These are phyloP conservation scores for Phaeodactylum tricornutum DNA, from an alignment of 108 stramenopile species.

Conservation along the genomic window DNA sequence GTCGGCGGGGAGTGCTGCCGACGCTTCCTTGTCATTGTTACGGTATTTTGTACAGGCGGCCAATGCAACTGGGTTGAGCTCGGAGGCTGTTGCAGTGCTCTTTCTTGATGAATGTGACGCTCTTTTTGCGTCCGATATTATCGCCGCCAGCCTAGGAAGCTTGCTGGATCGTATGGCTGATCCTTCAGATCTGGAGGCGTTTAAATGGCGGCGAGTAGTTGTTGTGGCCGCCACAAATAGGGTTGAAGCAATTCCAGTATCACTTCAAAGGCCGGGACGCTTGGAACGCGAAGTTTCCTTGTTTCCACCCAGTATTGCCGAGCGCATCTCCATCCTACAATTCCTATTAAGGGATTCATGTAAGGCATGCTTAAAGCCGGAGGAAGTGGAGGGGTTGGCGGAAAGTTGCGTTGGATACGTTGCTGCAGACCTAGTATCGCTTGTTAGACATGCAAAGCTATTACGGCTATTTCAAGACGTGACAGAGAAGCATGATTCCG, in stretches of 20 bases:
- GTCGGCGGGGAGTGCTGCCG: too few species aligned
- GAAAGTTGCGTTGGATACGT: constrained; percentile 79
- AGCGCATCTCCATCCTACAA: constrained; percentile 36
- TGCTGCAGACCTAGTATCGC: constrained; percentile 62
- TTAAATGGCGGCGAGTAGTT: constrained; percentile 36
- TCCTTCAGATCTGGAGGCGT: constrained; percentile 5
- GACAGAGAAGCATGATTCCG: background rate
- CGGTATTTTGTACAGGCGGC: too few species aligned
- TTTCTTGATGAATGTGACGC: constrained; percentile 85
- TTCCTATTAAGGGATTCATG: constrained; percentile 16
- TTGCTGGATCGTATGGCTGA: constrained; percentile 45
- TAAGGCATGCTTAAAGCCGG: constrained; percentile 5
- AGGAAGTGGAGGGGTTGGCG: constrained; percentile 34
- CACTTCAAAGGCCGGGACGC: constrained; percentile 60
- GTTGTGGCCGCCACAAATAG: constrained; percentile 79
- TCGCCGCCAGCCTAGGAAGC: constrained; percentile 45
- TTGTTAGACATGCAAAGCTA: constrained; percentile 45
- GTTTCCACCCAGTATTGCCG: constrained; percentile 41
- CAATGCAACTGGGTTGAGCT: too few species aligned
- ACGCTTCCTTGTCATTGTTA: too few species aligned
- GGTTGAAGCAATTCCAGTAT: constrained; percentile 59
- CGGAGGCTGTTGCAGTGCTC: constrained; percentile 36
- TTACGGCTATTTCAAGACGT: constrained; percentile 8
- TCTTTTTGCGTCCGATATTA: constrained; percentile 35
- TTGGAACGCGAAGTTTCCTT: constrained; percentile 62